Evolutionary conservation across 768 basidiomycete species (phyloP), one percentile per base, ranked within the genome.

Genomic region (Mrakia gelida): DNA sequence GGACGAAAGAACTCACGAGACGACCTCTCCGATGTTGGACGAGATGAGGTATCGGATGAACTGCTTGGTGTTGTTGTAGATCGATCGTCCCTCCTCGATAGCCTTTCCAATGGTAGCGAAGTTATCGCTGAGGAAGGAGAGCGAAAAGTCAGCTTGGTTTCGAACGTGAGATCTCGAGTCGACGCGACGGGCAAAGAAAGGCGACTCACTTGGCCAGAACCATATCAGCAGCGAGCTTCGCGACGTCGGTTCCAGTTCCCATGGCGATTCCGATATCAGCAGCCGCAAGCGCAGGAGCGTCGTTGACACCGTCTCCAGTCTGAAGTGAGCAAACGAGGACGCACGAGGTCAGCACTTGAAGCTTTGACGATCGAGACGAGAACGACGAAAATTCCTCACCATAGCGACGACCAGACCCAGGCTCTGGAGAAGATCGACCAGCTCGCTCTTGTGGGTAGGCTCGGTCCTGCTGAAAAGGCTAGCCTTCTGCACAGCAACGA

Each of bases 11-110:
- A 78, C 81, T 56, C 21, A 80, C 73, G 82, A 83, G 85, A 96
- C 94, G 81, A 96, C 95, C 85, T 97, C 95, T 75, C 95, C 95
- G 83, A 97, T 97, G 87, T 97, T 98, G 78, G 93, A 95, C 43
- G 95, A 97, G 85, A 84, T 98, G 83, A 99, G 91, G 86, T 98
- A 99, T 82, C 96, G 92, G 85, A 99, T 98, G 85, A 99, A 99
- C 84, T 98, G 96, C 86, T 99, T 99, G 65, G 95, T 98, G 86
- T 99, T 99, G 86, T 98, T 98, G 86, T 98, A 98, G 82, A 98
- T 99, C 77, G 96, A 88, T 85, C 96, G 88, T 81, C 96, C 96
- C 86, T 99, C 96, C 85, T 98, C 96, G 65, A 99, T 95, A 11
- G 96, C 96, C 81, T 90, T 87, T 84, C 97, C 95, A 85, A 99